Percentiles rank a stretch among this genome's conserved stretches.
These are phyloP conservation scores for Cyclocybe cylindracea DNA, from an alignment of 768 basidiomycete species.

Conservation along the genomic window DNA sequence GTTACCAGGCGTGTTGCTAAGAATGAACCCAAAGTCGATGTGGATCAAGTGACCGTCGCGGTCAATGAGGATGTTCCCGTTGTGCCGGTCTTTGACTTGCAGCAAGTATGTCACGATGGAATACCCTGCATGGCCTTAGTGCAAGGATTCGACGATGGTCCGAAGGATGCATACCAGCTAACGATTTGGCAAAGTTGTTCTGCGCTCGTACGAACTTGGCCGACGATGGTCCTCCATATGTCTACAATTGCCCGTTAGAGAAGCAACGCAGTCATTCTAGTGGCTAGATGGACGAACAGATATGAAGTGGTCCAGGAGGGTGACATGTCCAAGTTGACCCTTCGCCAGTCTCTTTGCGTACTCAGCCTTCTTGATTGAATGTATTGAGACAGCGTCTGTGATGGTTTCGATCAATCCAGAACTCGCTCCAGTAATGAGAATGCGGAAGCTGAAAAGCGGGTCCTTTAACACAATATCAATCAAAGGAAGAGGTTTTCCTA, in stretches of 20 bases:
- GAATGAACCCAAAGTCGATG: conserved; percentile 98
- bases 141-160: not conserved
- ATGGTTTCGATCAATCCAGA: conserved; percentile 98
- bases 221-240: conserved; percentile 87
- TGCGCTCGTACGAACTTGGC: conserved; percentile 90
- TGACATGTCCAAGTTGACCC: conserved; percentile 84
- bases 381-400: conserved; percentile 96
- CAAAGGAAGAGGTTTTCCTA: conserved; percentile 20
- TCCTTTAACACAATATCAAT: not conserved
- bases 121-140: conserved; percentile 57
- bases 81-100: conserved; percentile 98
- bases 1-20: conserved; percentile 95
- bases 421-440: conserved; percentile 88
- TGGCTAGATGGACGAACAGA: conserved; percentile 49
- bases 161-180: conserved; percentile 56
- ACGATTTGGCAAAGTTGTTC: conserved; percentile 89
- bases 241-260: conserved; percentile 41
- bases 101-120: conserved; percentile 95
- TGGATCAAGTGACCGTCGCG: conserved; percentile 94
- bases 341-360: conserved; percentile 86
- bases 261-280: not conserved
- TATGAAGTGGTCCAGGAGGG: conserved; percentile 89
- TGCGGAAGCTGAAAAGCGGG: conserved; percentile 75
- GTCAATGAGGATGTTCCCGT: conserved; percentile 96
- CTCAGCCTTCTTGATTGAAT: conserved; percentile 99